Percentiles rank a stretch among this genome's conserved stretches.
Evolutionary conservation across 2,329 filamentous ascomycete species (phyloP).

Genomic region (Colletotrichum noveboracense): DNA sequence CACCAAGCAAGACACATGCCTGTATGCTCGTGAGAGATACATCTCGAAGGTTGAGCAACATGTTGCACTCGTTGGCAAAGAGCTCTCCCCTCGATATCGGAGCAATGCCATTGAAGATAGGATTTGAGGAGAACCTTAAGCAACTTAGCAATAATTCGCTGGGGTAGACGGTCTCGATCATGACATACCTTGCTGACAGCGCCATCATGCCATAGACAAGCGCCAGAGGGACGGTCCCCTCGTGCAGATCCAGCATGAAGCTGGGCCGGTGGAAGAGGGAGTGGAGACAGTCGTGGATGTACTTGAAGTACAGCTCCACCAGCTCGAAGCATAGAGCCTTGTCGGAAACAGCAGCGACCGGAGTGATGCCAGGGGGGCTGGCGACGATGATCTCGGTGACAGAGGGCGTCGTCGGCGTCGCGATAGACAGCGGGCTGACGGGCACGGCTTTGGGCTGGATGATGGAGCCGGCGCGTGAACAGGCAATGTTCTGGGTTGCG

Average conservation of each 20-base stretch:
- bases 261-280: constrained; percentile 35
- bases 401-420: constrained; percentile 11
- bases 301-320: constrained; percentile 36
- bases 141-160: not conserved
- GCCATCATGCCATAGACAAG: constrained; percentile 30
- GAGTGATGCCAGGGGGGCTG: constrained; percentile 10
- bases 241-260: constrained; percentile 26
- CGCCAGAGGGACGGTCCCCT: constrained; percentile 24
- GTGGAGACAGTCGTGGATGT: constrained; percentile 38
- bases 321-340: constrained; percentile 26
- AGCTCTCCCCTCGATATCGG: constrained; percentile 28
- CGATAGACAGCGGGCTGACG: constrained; percentile 11
- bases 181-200: constrained; percentile 23
- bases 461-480: constrained; percentile 23
- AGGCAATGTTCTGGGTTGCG: constrained; percentile 20
- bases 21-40: constrained; percentile 41
- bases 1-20: constrained; percentile 42
- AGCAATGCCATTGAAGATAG: constrained; percentile 22
- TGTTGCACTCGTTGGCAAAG: constrained; percentile 25
- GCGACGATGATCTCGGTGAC: constrained; percentile 16
- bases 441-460: constrained; percentile 22
- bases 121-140: constrained; percentile 26
- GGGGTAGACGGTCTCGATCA: not conserved
- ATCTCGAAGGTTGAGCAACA: constrained; percentile 36
- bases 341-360: constrained; percentile 17